phyloP scores from a whole-genome alignment of 805 yeast genomes.

The Yarrowia porcina region DNA sequence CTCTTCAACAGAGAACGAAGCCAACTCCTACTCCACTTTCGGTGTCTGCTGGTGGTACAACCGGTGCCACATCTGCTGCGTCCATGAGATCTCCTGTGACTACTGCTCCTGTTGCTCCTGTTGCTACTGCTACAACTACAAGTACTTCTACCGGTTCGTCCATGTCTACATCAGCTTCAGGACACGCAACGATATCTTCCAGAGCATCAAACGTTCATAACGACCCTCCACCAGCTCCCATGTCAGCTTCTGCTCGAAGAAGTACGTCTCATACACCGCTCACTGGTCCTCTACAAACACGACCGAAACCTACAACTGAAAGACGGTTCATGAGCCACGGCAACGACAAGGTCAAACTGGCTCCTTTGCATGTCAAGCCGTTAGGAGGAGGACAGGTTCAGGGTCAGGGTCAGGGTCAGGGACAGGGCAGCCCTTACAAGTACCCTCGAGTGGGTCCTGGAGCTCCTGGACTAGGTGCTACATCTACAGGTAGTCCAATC shows the following conservation, averaged over 20 bases:
- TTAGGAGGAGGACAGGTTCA: not conserved
- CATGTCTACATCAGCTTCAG: not conserved
- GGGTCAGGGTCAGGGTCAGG: not conserved
- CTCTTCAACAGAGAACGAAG: not conserved
- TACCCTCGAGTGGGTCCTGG: not conserved
- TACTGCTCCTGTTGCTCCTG: not conserved
- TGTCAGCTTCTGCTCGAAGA: not conserved
- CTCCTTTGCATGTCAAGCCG: constrained; percentile 17
- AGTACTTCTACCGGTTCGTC: no score
- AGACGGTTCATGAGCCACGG: constrained; percentile 23
- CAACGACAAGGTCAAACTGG: constrained; percentile 6
- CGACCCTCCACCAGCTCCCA: not conserved
- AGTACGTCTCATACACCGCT: not conserved
- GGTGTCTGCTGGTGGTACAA: not conserved
- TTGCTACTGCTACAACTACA: not conserved
- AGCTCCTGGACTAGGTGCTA: not conserved
- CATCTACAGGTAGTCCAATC: not conserved
- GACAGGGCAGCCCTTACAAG: constrained; percentile 11
- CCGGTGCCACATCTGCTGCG: not conserved
- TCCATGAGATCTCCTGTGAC: not conserved
- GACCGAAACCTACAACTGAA: not conserved
- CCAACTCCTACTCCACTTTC: not conserved
- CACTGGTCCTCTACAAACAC: not conserved
- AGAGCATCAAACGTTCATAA: not conserved
- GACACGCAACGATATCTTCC: not conserved